Evolutionary conservation across 441 rosid species (phyloP), one percentile per base, ranked within the genome.

Genomic region (Gossypium schwendimanii): DNA sequence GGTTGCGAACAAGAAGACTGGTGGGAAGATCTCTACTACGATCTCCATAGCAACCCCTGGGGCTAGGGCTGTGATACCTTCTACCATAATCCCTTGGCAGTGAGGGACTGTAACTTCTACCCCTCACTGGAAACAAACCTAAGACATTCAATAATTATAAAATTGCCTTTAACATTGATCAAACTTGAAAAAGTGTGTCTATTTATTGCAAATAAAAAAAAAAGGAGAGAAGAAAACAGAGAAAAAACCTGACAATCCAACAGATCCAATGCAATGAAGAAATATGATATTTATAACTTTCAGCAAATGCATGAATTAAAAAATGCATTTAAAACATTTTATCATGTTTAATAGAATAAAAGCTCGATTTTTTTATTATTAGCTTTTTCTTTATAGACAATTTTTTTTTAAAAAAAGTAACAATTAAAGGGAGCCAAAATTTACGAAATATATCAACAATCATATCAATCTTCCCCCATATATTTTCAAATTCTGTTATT

Each of bases 1-100:
- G 97, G 76, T 89, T 94, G 61, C 92, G 96, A 85, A 92, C 98
- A 28, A 95, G 84, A 54, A 95, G 93, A 82, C 97, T 91, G 4
- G 92, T 87, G 3, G 96, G 97, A 68, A 85, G 83, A 75, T 92
- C 99, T 75, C 89, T 86, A 64, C 78, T 75, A 47, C 81, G 85
- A 28, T 83, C 73, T 28, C 87, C 80, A 77, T 84, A 81, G 9
- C 77, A 84, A 72, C 75, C 88, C 81, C 84, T 80, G 0, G 94
- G 93, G 79, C 87, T 90, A 52, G 96, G 90, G 78, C 91, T 94
- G 52, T 81, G 79, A 64, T 24, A 73, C 73, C 89, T 87, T 83
- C 91, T 83, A 58, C 89, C 79, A 76, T 84, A 83, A 60, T 76
- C 79, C 85, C 97, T 87, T 1, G 92, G 85, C 26, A 92, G 92